These are phyloP conservation scores for Globisporangium spinosum DNA, from an alignment of 352 stramenopile genomes.

Conservation along the genomic window DNA sequence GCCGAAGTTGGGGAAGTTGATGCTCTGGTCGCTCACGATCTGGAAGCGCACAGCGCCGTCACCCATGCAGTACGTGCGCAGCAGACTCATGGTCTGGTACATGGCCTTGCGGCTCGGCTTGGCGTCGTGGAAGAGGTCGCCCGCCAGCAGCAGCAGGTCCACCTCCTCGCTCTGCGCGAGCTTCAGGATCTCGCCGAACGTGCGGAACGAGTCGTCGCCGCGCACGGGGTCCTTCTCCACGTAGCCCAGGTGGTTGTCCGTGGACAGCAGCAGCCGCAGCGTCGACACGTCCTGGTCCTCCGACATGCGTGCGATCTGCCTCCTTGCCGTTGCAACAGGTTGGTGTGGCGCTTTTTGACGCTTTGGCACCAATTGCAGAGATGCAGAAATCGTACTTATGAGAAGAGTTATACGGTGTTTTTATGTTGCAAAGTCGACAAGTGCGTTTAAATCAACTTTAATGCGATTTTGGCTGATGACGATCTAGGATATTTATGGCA, in stretches of 20 bases:
- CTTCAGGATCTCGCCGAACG: conserved; percentile 87
- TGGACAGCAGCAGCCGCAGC: conserved; percentile 92
- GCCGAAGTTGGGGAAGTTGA: conserved; percentile 89
- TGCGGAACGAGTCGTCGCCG: conserved; percentile 90
- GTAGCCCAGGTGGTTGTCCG: conserved; percentile 99
- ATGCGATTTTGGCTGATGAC: too few relatives aligned
- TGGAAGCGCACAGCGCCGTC: conserved; percentile 82
- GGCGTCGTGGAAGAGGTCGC: conserved; percentile 99
- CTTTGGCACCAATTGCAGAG: conserved; percentile 3
- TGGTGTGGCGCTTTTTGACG: background rate
- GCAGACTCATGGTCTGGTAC: conserved; percentile 96
- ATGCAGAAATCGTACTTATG: background rate
- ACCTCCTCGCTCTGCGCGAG: conserved; percentile 64
- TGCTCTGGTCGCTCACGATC: conserved; percentile 88
- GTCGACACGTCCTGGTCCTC: conserved; percentile 36
- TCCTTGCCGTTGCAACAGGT: background rate
- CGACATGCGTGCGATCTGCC: background rate
- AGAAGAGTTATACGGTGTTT: background rate
- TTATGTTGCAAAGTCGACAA: background rate
- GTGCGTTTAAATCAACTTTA: background rate
- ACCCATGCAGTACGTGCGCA: conserved; percentile 95
- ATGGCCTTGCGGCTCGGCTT: conserved; percentile 95
- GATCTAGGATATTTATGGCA: too few relatives aligned
- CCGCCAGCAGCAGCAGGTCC: conserved; percentile 93
- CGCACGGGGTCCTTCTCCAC: conserved; percentile 95